Evolutionary conservation across 148 eudicot genomes (phyloP), one percentile per base, ranked within the genome.

Genomic region (Oxyria digyna): DNA sequence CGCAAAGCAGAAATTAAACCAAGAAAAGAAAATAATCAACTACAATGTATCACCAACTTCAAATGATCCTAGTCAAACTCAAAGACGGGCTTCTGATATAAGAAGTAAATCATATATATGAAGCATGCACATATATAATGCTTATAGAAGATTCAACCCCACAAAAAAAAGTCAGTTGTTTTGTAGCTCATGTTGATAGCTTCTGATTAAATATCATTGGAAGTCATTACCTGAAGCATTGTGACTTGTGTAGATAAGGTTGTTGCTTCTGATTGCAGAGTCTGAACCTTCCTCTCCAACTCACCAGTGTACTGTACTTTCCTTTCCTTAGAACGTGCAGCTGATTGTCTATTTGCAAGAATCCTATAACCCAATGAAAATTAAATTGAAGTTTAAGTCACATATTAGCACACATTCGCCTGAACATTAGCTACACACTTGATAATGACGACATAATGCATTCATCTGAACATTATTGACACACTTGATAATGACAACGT

Each of bases 271-370:
- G 91, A 80, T 83, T 87, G 96, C 70, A 89, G 82, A 42, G 94
- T 93, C 71, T 87, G 96, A 35, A 89, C 98, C 77, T 88, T 93
- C 88, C 83, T 89, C 91, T 93, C 98, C 77, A 93, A 75, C 81
- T 93, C 98, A 54, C 74, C 73, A 4, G 98, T 93, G 79, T 93
- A 93, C 32, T 85, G 81, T 55, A 80, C 75, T 75, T 93, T 93
- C 69, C 95, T 74, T 80, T 93, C 98, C 82, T 93, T 93, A 42
- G 98, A 93, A 27, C 98, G 89, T 3, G 98, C 98, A 8, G 98
- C 98, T 54, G 96, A 89, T 77, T 89, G 96, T 43, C 98, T 79
- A 83, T 92, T 92, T 35, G 96, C 92, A 70, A 89, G 92, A 82
- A 91, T 89, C 81, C 96, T 91, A 64, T 69, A 73, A 59, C 67